Percentiles rank a stretch among this genome's conserved stretches.
Conservation (phyloP, 331 rosid genomes). For the Ulmus americana region DNA sequence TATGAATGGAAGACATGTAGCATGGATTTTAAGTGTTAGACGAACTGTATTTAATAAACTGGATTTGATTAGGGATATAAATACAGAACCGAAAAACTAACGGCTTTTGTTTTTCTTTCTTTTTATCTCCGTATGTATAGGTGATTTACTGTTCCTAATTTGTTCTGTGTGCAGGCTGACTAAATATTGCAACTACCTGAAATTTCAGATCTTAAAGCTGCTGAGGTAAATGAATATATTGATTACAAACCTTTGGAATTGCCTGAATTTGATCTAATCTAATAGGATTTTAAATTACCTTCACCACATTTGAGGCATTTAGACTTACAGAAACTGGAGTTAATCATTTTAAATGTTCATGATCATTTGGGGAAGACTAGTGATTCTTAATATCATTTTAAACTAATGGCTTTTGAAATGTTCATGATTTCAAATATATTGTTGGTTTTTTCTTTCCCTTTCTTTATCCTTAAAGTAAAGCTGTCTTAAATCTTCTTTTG, state of each 20-base stretch:
- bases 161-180: slow-evolving; percentile 51
- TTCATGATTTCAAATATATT: neutral
- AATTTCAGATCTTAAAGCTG: slow-evolving; percentile 27
- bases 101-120: neutral
- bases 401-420: neutral
- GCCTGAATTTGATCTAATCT: neutral
- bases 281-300: neutral
- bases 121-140: neutral
- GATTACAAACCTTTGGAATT: neutral
- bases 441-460: too few species aligned
- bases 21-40: too few species aligned
- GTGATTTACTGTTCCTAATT: neutral
- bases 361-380: neutral
- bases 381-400: neutral
- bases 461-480: too few species aligned
- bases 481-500: too few species aligned
- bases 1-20: neutral
- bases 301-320: neutral
- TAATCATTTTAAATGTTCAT: neutral
- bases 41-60: too few species aligned
- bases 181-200: slow-evolving; percentile 26
- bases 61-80: too few species aligned
- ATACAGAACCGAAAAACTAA: neutral
- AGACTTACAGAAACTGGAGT: neutral
- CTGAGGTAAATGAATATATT: slow-evolving; percentile 39